Evolutionary conservation across 2,329 filamentous ascomycete genomes (phyloP), one percentile per base, ranked within the genome.

Genomic region (Verticillium tricorpus): DNA sequence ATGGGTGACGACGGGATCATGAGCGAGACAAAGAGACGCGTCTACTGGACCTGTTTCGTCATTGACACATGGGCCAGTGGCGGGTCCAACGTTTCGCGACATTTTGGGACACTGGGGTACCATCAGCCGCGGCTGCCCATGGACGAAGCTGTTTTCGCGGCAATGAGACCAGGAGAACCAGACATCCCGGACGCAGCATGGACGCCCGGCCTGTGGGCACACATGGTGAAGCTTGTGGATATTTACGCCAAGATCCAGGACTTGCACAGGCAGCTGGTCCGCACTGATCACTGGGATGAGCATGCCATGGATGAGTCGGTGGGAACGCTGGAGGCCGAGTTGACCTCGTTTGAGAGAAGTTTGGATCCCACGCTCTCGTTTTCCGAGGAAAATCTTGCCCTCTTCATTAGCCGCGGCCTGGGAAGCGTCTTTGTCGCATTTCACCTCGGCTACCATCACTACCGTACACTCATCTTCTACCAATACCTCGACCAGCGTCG

Each of bases 361-460:
- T 45, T 75, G 0, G 68, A 63, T 0, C 64, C 67, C 2, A 54
- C 34, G 0, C 39, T 72, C 7, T 31, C 59, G 6, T 70, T 67
- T 19, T 72, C 69, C 1, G 52, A 56, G 9, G 69, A 72, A 7
- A 75, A 74, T 8, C 58, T 76, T 0, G 60, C 52, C 14, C 19
- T 39, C 2, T 70, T 73, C 35, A 63, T 69, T 0, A 25, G 34
- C 1, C 66, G 66, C 11, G 73, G 73, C 4, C 54, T 70, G 1
- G 73, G 73, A 0, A 68, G 72, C 7, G 66, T 70, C 3, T 75
- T 74, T 54, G 61, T 74, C 1, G 73, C 73, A 22, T 70, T 75
- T 52, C 73, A 75, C 64, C 62, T 75, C 1, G 73, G 73, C 15
- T 73, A 70, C 39, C 70, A 75, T 19, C 72, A 75, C 54, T 75